phyloP scores from a whole-genome alignment of 208 protist genomes.

The Trypanosoma scelopori region DNA sequence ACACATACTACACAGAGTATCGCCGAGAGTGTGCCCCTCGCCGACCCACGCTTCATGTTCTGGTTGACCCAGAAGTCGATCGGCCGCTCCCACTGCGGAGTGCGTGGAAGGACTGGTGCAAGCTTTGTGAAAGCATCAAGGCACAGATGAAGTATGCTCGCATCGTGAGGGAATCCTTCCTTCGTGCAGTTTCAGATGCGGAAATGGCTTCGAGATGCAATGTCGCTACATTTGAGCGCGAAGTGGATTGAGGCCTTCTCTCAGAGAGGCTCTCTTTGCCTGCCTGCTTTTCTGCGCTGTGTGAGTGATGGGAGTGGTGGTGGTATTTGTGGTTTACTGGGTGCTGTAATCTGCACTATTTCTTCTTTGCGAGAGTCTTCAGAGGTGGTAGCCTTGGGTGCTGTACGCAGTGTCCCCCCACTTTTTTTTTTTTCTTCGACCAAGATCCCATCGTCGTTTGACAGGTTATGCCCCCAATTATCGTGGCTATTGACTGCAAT shows the following conservation, averaged over 20 bases:
- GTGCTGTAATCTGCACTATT: conserved; percentile 15
- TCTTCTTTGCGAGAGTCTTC: conserved; percentile 2
- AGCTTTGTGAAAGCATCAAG: conserved; percentile 59
- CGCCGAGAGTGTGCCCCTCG: conserved; percentile 55
- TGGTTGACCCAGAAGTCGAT: conserved; percentile 71
- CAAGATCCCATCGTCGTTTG: not conserved
- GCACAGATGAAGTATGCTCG: conserved; percentile 63
- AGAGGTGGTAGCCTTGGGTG: no score
- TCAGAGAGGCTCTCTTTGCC: not conserved
- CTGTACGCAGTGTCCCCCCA: no score
- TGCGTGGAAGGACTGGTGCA: conserved; percentile 61
- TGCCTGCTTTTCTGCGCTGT: not conserved
- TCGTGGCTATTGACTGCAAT: conserved; percentile 49
- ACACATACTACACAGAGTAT: conserved; percentile 80
- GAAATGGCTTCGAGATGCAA: not conserved
- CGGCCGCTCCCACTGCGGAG: conserved; percentile 42
- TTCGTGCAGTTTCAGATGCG: conserved; percentile 39
- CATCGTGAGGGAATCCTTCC: conserved; percentile 49
- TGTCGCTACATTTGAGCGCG: no score
- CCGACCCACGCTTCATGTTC: conserved; percentile 72
- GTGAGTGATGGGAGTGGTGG: no score
- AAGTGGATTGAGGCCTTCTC: no score
- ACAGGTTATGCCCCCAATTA: conserved; percentile 30
- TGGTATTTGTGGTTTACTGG: not conserved
- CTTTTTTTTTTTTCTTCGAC: not conserved